A percentile compares a stretch with the other conserved stretches of the same genome.
Conservation (phyloP, 371 early-diverging fungal species). For the Phascolomyces articulosus region DNA sequence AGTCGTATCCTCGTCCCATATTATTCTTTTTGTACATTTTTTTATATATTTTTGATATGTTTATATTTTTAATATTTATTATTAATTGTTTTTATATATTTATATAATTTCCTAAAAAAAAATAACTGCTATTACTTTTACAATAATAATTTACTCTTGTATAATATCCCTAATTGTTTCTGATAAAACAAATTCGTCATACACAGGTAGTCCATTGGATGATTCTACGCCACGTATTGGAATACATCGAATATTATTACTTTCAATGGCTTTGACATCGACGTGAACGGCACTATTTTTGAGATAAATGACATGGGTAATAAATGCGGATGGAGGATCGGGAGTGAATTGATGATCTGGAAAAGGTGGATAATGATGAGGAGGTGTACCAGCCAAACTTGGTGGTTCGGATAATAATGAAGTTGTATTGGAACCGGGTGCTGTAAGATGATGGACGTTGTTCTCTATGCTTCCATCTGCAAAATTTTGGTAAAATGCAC, state of each 20-base stretch:
- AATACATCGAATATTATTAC: constrained; percentile 66
- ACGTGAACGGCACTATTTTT: constrained; percentile 43
- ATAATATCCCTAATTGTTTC: constrained; percentile 8
- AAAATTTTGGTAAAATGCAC: constrained; percentile 36
- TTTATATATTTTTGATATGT: too few relatives aligned
- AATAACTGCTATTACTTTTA: too few relatives aligned
- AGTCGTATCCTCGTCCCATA: too few relatives aligned
- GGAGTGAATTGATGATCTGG: constrained; percentile 39
- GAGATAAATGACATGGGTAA: constrained; percentile 65
- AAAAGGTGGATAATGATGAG: constrained; percentile 34
- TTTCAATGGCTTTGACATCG: constrained; percentile 57
- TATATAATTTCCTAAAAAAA: neutral
- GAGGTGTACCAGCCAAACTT: constrained; percentile 20
- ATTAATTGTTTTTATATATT: neutral
- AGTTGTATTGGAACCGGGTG: constrained; percentile 27
- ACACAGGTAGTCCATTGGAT: constrained; percentile 14
- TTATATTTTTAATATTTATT: neutral
- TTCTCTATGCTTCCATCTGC: constrained; percentile 1
- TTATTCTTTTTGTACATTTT: too few relatives aligned
- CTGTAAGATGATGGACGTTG: constrained; percentile 13
- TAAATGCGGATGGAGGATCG: constrained; percentile 57
- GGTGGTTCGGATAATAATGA: constrained; percentile 41
- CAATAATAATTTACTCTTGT: neutral
- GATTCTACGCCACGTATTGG: constrained; percentile 20
- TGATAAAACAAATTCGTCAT: constrained; percentile 14